Percentiles rank a stretch among this genome's conserved stretches.
Conservation (phyloP, 805 yeast species). For the Hermanozyma aechmeae region DNA sequence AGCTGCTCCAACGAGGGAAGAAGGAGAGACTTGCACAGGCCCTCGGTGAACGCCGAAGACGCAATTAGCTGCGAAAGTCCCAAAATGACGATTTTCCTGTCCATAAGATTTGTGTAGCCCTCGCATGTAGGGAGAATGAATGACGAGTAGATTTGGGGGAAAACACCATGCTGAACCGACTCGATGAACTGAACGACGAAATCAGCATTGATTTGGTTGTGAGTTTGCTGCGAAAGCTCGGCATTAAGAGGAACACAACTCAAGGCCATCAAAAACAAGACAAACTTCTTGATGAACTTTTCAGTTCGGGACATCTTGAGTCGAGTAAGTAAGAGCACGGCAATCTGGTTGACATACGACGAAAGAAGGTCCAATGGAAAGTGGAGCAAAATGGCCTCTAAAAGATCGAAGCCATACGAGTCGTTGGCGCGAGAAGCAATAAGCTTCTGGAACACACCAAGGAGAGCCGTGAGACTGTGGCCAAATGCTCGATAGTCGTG, state of each 20-base stretch:
- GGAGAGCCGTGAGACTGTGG: conserved; percentile 53
- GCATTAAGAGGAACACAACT: conserved; percentile 30
- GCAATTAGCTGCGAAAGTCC: conserved; percentile 40
- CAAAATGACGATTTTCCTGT: conserved; percentile 43
- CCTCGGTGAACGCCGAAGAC: conserved; percentile 12
- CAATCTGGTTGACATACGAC: conserved; percentile 60
- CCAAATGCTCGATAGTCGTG: conserved; percentile 36
- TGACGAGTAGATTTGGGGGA: conserved; percentile 40
- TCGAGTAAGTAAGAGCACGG: conserved; percentile 67
- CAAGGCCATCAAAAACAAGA: conserved; percentile 50
- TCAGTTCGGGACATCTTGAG: conserved; percentile 78
- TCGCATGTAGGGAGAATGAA: conserved; percentile 45
- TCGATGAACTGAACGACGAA: conserved; percentile 62
- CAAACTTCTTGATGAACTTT: conserved; percentile 62
- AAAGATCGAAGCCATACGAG: conserved; percentile 71
- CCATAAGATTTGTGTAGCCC: conserved; percentile 40
- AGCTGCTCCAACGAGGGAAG: conserved; percentile 22
- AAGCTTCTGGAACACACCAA: conserved; percentile 95
- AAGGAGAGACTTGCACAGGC: conserved; percentile 14
- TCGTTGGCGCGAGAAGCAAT: conserved; percentile 81
- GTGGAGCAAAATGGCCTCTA: conserved; percentile 56
- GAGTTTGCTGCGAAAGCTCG: conserved; percentile 22
- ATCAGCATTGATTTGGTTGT: conserved; percentile 18
- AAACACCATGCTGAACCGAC: conserved; percentile 56
- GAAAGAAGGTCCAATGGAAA: conserved; percentile 43